Evolutionary conservation across 2,329 filamentous ascomycete species (phyloP).

Genomic region (Talaromyces sp.): DNA sequence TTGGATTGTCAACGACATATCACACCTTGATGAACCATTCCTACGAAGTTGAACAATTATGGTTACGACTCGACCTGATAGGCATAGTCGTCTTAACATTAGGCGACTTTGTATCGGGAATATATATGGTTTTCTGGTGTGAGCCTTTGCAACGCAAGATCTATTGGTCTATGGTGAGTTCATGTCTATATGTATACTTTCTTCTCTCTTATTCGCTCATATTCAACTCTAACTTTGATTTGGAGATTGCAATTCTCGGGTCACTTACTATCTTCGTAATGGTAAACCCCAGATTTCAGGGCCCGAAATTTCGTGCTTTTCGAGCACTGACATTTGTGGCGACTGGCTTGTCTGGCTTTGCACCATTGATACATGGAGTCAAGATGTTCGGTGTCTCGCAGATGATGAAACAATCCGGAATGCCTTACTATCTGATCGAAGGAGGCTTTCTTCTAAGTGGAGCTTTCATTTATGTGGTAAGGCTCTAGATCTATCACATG

Average conservation of each 20-base stretch:
- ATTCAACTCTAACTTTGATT: neutral
- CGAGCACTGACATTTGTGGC: conserved; percentile 29
- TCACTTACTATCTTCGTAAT: conserved; percentile 31
- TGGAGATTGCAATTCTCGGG: conserved; percentile 30
- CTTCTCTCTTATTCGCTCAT: neutral
- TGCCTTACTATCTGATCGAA: conserved; percentile 34
- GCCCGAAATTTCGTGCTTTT: conserved; percentile 27
- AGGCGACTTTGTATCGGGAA: conserved; percentile 34
- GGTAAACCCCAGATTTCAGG: conserved; percentile 33
- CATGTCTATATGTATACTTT: neutral
- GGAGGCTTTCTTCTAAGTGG: conserved; percentile 31
- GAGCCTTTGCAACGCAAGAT: conserved; percentile 25
- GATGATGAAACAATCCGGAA: conserved; percentile 24
- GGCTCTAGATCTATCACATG: neutral
- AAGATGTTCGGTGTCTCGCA: conserved; percentile 24
- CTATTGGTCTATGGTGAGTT: conserved; percentile 37
- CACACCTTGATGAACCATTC: conserved; percentile 37
- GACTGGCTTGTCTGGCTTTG: conserved; percentile 33
- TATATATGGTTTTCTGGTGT: conserved; percentile 37
- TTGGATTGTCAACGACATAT: conserved; percentile 29
- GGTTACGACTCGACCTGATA: conserved; percentile 31
- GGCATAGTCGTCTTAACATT: conserved; percentile 34
- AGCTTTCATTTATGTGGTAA: conserved; percentile 26
- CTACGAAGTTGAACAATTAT: conserved; percentile 22
- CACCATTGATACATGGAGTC: conserved; percentile 31